phyloP scores from a whole-genome alignment of 169 alveolate species.

The Babesia gibsoni region DNA sequence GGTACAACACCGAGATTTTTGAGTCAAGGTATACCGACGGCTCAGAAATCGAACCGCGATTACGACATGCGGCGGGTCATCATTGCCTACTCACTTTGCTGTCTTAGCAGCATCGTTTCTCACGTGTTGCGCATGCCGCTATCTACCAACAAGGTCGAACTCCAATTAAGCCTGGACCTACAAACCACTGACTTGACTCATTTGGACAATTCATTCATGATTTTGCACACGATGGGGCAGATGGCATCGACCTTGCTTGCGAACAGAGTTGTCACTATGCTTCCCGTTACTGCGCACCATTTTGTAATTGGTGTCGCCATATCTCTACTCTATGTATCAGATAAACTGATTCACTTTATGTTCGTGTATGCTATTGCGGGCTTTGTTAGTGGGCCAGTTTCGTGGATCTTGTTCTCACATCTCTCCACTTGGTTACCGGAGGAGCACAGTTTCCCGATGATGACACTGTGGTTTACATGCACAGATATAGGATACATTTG shows the following conservation, averaged over 20 bases:
- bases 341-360: slow-evolving; percentile 7
- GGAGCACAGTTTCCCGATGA: slow-evolving; percentile 24
- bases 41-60: neutral
- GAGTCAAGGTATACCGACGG: too few relatives aligned
- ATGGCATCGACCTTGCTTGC: slow-evolving; percentile 40
- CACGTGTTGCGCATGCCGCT: slow-evolving; percentile 56
- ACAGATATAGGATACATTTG: slow-evolving; percentile 41
- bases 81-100: slow-evolving; percentile 32
- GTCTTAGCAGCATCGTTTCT: slow-evolving; percentile 37
- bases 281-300: slow-evolving; percentile 29
- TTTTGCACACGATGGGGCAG: slow-evolving; percentile 43
- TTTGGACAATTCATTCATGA: slow-evolving; percentile 38
- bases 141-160: slow-evolving; percentile 43
- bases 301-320: slow-evolving; percentile 29
- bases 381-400: slow-evolving; percentile 34
- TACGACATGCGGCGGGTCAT: slow-evolving; percentile 20
- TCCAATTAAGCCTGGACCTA: slow-evolving; percentile 27
- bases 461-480: slow-evolving; percentile 50
- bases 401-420: slow-evolving; percentile 38
- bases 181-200: slow-evolving; percentile 41
- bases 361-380: slow-evolving; percentile 48
- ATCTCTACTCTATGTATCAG: slow-evolving; percentile 1
- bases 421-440: slow-evolving; percentile 59
- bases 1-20: too few relatives aligned
- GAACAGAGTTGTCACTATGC: slow-evolving; percentile 1